Conservation (phyloP, 805 yeast genomes). For the Ogataea thermomethanolica region DNA sequence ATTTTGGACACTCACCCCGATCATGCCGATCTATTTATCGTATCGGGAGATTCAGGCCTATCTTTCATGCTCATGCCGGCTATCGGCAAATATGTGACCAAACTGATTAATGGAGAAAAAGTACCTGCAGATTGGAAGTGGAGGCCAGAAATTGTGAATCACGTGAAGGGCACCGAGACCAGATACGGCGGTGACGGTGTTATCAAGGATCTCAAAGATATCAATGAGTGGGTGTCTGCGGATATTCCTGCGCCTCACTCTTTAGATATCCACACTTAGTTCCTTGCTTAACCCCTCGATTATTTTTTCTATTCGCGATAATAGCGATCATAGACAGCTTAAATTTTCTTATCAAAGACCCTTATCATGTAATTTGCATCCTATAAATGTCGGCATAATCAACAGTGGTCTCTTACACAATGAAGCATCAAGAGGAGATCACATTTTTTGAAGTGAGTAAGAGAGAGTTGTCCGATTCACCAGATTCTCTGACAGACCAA, state of each 20-base stretch:
- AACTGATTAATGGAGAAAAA: conserved; percentile 7
- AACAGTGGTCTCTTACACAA: too few relatives aligned
- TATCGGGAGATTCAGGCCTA: conserved; percentile 28
- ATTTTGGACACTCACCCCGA: conserved; percentile 22
- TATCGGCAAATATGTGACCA: conserved; percentile 21
- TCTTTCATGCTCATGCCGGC: conserved; percentile 28
- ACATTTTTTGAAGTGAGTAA: too few relatives aligned
- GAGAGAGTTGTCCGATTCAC: too few relatives aligned
- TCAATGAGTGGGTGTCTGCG: conserved; percentile 26
- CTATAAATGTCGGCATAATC: too few relatives aligned
- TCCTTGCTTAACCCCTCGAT: background rate
- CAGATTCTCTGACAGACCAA: background rate
- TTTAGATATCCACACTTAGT: conserved; percentile 2
- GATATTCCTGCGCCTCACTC: conserved; percentile 16
- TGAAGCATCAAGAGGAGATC: too few relatives aligned
- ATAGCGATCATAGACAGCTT: too few relatives aligned
- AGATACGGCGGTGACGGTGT: conserved; percentile 32
- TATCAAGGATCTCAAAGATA: conserved; percentile 28
- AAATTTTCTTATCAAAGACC: background rate
- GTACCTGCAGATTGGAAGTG: conserved; percentile 8
- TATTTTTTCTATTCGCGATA: background rate
- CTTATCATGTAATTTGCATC: too few relatives aligned
- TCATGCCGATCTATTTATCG: conserved; percentile 16
- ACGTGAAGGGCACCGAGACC: conserved; percentile 22
- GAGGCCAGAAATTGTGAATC: conserved; percentile 11